Percentiles rank a stretch among this genome's conserved stretches.
Evolutionary conservation across 1,139 yeast genomes (phyloP).

Genomic region (Candida freyschussii): DNA sequence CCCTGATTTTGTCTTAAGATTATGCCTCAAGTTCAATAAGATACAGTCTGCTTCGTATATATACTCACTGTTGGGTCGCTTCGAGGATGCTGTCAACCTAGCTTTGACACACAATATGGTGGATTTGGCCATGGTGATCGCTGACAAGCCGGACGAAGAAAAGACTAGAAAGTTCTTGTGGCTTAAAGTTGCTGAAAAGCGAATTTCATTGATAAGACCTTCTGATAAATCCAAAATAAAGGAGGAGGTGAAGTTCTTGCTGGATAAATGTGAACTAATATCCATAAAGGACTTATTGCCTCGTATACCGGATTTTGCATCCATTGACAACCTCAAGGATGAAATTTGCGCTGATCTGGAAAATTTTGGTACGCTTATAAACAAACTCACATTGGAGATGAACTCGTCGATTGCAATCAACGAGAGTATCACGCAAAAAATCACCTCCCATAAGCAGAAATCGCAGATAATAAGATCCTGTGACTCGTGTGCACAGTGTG

Average conservation of each 20-base stretch:
- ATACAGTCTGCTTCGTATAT: constrained; percentile 66
- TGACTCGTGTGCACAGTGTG: constrained; percentile 73
- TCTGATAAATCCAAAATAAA: constrained; percentile 22
- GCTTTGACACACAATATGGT: constrained; percentile 62
- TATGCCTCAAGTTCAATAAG: constrained; percentile 59
- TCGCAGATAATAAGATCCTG: constrained; percentile 73
- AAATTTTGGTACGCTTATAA: constrained; percentile 61
- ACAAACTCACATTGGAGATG: constrained; percentile 68
- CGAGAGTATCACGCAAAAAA: constrained; percentile 54
- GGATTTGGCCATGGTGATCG: constrained; percentile 55
- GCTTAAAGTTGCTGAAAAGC: constrained; percentile 61
- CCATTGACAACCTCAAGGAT: constrained; percentile 77
- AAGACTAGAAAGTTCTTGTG: constrained; percentile 65
- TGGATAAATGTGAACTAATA: constrained; percentile 51
- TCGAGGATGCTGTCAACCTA: constrained; percentile 74
- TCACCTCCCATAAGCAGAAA: constrained; percentile 43
- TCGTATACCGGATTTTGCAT: constrained; percentile 75
- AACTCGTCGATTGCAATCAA: constrained; percentile 65
- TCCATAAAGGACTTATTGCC: constrained; percentile 81
- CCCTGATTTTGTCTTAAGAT: constrained; percentile 66
- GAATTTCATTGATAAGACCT: constrained; percentile 35
- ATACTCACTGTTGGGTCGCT: constrained; percentile 60
- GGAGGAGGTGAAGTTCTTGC: constrained; percentile 34
- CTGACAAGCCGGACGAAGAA: constrained; percentile 46
- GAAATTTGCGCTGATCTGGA: constrained; percentile 79